A percentile compares a stretch with the other conserved stretches of the same genome.
Evolutionary conservation across 2,329 filamentous ascomycete genomes (phyloP).

Genomic region (Fusarium chuoi): DNA sequence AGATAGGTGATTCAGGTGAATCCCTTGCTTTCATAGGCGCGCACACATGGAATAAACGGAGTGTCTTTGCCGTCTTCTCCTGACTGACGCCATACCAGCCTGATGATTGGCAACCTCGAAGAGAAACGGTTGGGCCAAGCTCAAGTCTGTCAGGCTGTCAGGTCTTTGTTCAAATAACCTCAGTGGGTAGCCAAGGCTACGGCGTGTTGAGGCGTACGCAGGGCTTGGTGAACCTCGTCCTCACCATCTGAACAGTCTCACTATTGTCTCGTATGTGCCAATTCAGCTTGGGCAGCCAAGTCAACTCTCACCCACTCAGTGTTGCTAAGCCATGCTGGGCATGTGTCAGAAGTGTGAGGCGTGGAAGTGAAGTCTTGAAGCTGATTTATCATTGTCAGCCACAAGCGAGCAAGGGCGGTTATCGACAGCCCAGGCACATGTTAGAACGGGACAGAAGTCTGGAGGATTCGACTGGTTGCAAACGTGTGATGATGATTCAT

Average conservation of each 20-base stretch:
- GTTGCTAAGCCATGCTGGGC: conserved; percentile 30
- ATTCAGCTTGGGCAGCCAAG: conserved; percentile 10
- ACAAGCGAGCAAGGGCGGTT: conserved; percentile 7
- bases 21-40: background rate
- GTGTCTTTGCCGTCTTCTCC: conserved; percentile 3
- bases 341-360: conserved; percentile 29
- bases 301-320: background rate
- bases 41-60: conserved; percentile 9
- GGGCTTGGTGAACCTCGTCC: background rate
- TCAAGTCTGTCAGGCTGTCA: conserved; percentile 5
- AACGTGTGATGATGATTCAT: conserved; percentile 11
- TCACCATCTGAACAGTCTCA: background rate
- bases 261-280: background rate
- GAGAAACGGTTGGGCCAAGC: conserved; percentile 24
- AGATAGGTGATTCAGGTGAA: background rate
- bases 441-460: background rate
- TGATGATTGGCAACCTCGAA: conserved; percentile 9
- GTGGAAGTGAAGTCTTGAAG: background rate
- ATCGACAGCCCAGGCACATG: conserved; percentile 1
- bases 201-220: conserved; percentile 14
- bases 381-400: conserved; percentile 16
- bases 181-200: conserved; percentile 17
- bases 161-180: conserved; percentile 24
- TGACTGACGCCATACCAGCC: background rate
- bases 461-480: background rate